Conservation (phyloP, 2,329 filamentous ascomycete genomes). For the Trichoderma sp. region DNA sequence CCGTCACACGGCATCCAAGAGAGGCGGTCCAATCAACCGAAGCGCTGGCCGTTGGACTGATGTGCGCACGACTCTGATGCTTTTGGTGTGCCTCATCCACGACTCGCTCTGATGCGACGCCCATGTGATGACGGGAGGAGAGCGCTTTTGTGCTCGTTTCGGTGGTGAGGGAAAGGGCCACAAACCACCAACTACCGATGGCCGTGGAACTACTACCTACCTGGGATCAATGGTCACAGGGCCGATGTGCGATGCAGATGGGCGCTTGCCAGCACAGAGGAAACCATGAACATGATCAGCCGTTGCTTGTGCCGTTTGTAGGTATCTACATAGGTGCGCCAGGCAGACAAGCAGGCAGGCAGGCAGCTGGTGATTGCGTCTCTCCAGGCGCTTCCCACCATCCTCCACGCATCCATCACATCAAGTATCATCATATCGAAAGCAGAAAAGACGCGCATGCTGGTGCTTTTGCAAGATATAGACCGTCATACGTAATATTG, state of each 20-base stretch:
- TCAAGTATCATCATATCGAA: too few relatives aligned
- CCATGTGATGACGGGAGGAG: constrained; percentile 25
- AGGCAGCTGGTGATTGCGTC: constrained; percentile 11
- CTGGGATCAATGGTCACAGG: constrained; percentile 24
- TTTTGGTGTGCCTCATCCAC: neutral
- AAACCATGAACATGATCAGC: neutral
- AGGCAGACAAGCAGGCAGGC: too few relatives aligned
- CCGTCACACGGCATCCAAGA: constrained; percentile 17
- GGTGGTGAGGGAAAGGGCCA: neutral
- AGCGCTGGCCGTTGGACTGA: constrained; percentile 5
- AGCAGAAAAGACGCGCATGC: too few relatives aligned
- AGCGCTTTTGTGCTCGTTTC: constrained; percentile 10
- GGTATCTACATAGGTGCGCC: too few relatives aligned
- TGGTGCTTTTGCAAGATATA: neutral
- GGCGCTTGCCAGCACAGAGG: constrained; percentile 10
- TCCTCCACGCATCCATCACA: constrained; percentile 17
- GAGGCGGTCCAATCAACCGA: constrained; percentile 21
- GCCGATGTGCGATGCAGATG: constrained; percentile 16
- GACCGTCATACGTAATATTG: constrained; percentile 23
- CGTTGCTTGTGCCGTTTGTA: neutral
- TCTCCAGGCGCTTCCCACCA: constrained; percentile 11
- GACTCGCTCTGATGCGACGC: constrained; percentile 12
- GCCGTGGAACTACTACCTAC: too few relatives aligned
- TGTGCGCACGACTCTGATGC: constrained; percentile 2
- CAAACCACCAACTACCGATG: too few relatives aligned